A percentile compares a stretch with the other conserved stretches of the same genome.
Conservation (phyloP, 352 stramenopile genomes). For the Pythium utonaiense region DNA sequence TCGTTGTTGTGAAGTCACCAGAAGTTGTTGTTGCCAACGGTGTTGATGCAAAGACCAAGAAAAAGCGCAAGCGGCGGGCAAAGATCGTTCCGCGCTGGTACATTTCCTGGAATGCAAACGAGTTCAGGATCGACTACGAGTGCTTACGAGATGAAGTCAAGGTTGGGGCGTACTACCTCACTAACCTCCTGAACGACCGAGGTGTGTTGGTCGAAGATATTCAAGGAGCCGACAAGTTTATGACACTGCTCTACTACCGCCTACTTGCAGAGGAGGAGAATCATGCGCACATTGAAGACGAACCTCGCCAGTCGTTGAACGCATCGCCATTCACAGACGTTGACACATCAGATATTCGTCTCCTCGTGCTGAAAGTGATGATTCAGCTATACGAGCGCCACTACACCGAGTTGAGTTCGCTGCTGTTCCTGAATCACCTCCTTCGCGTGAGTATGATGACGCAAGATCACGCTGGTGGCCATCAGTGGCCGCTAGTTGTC, state of each 20-base stretch:
- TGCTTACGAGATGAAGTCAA: slow-evolving; percentile 73
- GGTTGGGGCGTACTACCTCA: slow-evolving; percentile 81
- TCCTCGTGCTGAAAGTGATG: slow-evolving; percentile 86
- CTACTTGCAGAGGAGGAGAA: slow-evolving; percentile 63
- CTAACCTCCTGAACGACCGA: slow-evolving; percentile 76
- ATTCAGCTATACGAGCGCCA: slow-evolving; percentile 84
- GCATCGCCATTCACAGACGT: slow-evolving; percentile 34
- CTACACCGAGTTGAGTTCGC: slow-evolving; percentile 67
- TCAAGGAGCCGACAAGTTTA: slow-evolving; percentile 70
- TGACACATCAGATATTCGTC: slow-evolving; percentile 66
- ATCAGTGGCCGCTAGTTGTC: slow-evolving; percentile 67
- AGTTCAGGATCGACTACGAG: slow-evolving; percentile 78
- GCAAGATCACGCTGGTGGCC: slow-evolving; percentile 34
- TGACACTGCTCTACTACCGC: slow-evolving; percentile 86
- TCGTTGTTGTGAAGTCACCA: slow-evolving; percentile 19
- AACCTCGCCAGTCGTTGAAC: slow-evolving; percentile 15
- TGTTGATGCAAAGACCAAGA: slow-evolving; percentile 36
- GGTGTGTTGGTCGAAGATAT: slow-evolving; percentile 80
- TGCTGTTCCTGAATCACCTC: slow-evolving; percentile 82
- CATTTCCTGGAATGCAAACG: slow-evolving; percentile 84
- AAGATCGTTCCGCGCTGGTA: slow-evolving; percentile 80
- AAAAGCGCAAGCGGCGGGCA: slow-evolving; percentile 67
- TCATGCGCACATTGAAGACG: not conserved
- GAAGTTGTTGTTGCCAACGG: slow-evolving; percentile 22
- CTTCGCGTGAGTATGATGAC: slow-evolving; percentile 78